Conservation (phyloP, 2,329 filamentous ascomycete genomes). For the Ophiostoma piceae region DNA sequence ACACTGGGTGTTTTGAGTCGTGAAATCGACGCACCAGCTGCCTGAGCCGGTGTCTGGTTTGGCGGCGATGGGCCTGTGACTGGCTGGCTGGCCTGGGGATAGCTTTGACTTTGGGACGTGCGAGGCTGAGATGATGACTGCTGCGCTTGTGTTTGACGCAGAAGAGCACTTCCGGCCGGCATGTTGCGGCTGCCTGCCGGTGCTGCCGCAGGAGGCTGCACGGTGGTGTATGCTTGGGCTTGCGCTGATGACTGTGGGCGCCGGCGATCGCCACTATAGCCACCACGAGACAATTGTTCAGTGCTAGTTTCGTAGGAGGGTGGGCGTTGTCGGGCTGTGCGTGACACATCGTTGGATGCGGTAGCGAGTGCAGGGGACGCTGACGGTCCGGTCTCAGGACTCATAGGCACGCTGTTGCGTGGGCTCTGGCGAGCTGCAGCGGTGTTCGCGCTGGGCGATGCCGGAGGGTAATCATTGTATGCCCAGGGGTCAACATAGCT, state of each 20-base stretch:
- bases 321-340: constrained; percentile 11
- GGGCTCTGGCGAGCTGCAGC: constrained; percentile 13
- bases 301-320: constrained; percentile 1
- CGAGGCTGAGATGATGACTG: neutral
- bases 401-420: constrained; percentile 8
- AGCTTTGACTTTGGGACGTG: neutral
- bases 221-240: neutral
- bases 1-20: constrained; percentile 14
- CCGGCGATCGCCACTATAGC: neutral
- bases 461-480: constrained; percentile 1
- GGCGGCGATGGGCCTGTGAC: neutral
- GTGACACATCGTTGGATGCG: neutral
- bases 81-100: neutral
- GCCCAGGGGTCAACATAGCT: constrained; percentile 11
- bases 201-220: neutral
- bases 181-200: constrained; percentile 15
- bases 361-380: neutral
- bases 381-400: neutral
- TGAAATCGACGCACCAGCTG: constrained; percentile 3
- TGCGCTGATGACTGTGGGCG: neutral
- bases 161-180: neutral
- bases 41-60: neutral
- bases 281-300: constrained; percentile 7
- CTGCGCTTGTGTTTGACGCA: constrained; percentile 8
- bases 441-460: constrained; percentile 11